Evolutionary conservation across 805 yeast genomes (phyloP), one percentile per base, ranked within the genome.

Genomic region (Nakazawaea peltata): DNA sequence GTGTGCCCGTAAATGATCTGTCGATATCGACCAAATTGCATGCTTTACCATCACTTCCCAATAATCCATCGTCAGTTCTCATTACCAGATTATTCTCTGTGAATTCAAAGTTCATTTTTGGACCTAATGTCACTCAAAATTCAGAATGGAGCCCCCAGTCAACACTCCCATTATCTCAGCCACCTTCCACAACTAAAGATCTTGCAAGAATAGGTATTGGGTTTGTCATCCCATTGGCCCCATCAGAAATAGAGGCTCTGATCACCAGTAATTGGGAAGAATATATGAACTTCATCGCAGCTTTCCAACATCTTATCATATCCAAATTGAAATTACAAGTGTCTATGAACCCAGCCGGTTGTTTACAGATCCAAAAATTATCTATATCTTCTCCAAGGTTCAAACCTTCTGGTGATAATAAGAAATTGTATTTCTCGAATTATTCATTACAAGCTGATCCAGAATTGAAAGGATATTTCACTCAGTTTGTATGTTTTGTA

Each of bases 211-310:
- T 70, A 45, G 58, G 74, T 3, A 57, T 73, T 12, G 76, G 75
- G 1, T 26, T 72, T 1, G 55, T 72, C 1, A 51, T 73, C 2
- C 77, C 79, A 0, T 46, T 71, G 5, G 63, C 62, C n/a, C 46
- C 49, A 8, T 26, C 41, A 18, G 49, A 55, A 19, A 41, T 65
- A 10, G 57, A 57, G 25, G 73, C 67, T 26, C 59, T 66, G 3
- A 44, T 73, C 9, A 57, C 69, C 19, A 63, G 65, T 41, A 68
- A 69, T 43, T 73, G 78, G 78, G 54, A 56, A 9, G 72, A 63
- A 34, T 53, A 70, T 11, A 51, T 67, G 10, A 63, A 56, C 34
- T 65, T 56, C 26, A 41, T 70, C 19, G 48, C 65, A 2, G 39
- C 54, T 1, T 45, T 69, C 7, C 74, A 71, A 13, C 12, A 30